These are phyloP conservation scores for Coemansia interrupta DNA, from an alignment of 192 early-diverging fungal species.

Conservation along the genomic window DNA sequence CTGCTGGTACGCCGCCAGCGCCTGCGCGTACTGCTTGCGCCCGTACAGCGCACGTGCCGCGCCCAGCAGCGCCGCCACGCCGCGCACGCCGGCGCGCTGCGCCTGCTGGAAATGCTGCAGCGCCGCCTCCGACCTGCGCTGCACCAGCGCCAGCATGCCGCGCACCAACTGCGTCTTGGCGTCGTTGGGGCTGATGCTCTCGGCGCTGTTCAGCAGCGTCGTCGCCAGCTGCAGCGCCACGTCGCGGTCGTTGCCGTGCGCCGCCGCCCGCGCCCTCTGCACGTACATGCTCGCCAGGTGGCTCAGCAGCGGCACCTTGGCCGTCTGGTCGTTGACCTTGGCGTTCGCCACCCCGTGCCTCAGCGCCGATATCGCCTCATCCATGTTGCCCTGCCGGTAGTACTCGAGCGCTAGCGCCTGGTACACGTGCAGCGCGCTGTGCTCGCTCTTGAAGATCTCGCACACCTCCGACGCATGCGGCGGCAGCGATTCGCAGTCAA, in stretches of 20 bases:
- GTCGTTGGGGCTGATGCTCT: conserved; percentile 66
- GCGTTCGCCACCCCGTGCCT: conserved; percentile 55
- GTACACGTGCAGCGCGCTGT: conserved; percentile 61
- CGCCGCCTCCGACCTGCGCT: conserved; percentile 35
- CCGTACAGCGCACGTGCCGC: conserved; percentile 60
- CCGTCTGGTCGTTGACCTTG: conserved; percentile 36
- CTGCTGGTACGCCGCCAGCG: conserved; percentile 74
- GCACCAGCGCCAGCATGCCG: conserved; percentile 54
- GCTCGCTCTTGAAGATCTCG: conserved; percentile 67
- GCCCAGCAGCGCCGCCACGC: conserved; percentile 58
- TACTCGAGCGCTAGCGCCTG: conserved; percentile 74
- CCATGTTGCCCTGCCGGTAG: conserved; percentile 60
- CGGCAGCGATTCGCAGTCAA: conserved; percentile 60
- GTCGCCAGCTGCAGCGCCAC: conserved; percentile 66
- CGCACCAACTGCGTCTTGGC: conserved; percentile 70
- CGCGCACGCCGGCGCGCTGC: conserved; percentile 32
- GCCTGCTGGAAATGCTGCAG: conserved; percentile 54
- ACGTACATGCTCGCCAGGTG: conserved; percentile 74
- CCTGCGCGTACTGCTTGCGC: conserved; percentile 62
- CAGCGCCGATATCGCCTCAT: conserved; percentile 58
- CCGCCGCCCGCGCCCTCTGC: conserved; percentile 56
- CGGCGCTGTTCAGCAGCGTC: conserved; percentile 70
- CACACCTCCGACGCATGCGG: conserved; percentile 61
- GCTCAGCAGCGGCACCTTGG: conserved; percentile 68
- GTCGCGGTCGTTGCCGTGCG: conserved; percentile 39